phyloP scores from a whole-genome alignment of 2,329 filamentous ascomycete genomes.

The Dothideomycetes sp. region DNA sequence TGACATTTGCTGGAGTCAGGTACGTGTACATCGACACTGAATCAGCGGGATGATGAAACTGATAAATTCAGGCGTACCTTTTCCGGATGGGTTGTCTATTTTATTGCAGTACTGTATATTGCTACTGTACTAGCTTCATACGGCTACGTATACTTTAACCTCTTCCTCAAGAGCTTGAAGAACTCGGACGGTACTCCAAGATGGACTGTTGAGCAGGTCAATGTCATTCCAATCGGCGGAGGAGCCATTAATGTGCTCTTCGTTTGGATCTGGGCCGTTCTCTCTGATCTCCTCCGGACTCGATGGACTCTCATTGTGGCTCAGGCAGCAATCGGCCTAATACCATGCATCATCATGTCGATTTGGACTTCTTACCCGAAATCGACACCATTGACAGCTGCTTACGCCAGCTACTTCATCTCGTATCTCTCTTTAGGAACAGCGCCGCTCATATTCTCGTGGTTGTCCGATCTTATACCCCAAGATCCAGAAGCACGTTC shows the following conservation, averaged over 20 bases:
- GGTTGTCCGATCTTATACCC: conserved; percentile 40
- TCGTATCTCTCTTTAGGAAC: conserved; percentile 38
- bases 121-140: conserved; percentile 35
- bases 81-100: conserved; percentile 34
- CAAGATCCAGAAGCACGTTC: conserved; percentile 40
- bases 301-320: conserved; percentile 40
- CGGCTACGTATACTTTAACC: conserved; percentile 35
- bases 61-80: conserved; percentile 36
- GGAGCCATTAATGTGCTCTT: conserved; percentile 39
- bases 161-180: conserved; percentile 31
- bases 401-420: conserved; percentile 43
- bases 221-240: conserved; percentile 39
- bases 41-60: too few species aligned
- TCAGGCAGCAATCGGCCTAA: conserved; percentile 36
- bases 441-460: conserved; percentile 41
- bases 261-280: conserved; percentile 44
- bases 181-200: conserved; percentile 29
- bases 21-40: too few species aligned
- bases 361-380: conserved; percentile 39
- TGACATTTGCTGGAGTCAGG: conserved; percentile 34
- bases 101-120: conserved; percentile 35
- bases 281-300: conserved; percentile 39
- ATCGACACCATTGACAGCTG: conserved; percentile 31
- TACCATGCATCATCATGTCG: conserved; percentile 41
- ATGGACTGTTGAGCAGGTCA: conserved; percentile 36